Base-by-base conservation (phyloP, 2,329 filamentous ascomycete genomes). In the Fusarium austroafricanum region DNA sequence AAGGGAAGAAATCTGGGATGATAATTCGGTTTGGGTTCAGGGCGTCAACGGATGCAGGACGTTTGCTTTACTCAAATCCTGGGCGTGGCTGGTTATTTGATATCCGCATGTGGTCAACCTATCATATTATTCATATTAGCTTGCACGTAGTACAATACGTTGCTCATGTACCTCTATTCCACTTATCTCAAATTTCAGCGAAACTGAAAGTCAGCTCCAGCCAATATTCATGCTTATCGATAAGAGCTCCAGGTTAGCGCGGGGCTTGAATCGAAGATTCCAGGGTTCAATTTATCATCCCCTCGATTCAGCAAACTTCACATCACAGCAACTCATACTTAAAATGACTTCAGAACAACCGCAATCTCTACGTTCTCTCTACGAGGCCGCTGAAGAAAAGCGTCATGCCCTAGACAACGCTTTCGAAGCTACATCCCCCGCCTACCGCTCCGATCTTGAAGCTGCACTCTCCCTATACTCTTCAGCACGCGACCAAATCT, bases 401-500 rank as follows among this genome's bases (percentile, higher is more conserved):
- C 84, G 86, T n/a, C 75, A 77, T 37, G 75, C 80, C n/a, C 75
- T 97, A 51, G 90, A 93, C 69, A 81, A 81, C 55, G 83, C 86
- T n/a, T 86, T 84, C 71, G 87, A 92, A 75, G 86, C 87, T 58
- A 91, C 87, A 70, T 89, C 87, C 23, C 82, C 88, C 33, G 79
- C 83, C 55, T 95, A 91, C 80, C 88, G 88, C 75, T 85, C 90
- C 69, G 88, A 89, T 72, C 85, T 97, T 70, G 82, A 83, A 61
- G 80, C 84, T 38, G 87, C 92, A 39, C 88, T 97, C 71, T 80
- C 86, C 67, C 86, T 89, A 53, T 95, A 97, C 80, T 84, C 91
- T 73, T 84, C 91, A 77, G 94, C 92, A 78, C 83, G 91, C 60
- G 83, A 87, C 61, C 87, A 92, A 56, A 88, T 92, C 67, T 83